Conservation (phyloP, 1,284 basidiomycete genomes). For the Ustilago nuda region DNA sequence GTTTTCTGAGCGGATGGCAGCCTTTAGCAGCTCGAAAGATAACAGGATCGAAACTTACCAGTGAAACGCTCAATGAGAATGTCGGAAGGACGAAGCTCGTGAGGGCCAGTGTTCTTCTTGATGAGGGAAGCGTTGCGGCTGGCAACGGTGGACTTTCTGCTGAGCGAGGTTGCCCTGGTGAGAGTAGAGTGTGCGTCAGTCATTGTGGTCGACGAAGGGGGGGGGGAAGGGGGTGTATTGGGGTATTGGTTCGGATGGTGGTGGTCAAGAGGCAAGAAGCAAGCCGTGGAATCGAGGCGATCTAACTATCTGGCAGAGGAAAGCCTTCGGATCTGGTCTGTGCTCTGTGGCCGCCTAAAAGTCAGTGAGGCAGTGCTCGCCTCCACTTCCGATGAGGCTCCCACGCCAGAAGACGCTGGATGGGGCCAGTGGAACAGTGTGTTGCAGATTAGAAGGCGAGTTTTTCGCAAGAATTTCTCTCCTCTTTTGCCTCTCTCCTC, state of each 20-base stretch:
- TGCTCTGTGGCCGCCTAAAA: background rate
- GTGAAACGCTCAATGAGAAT: conserved; percentile 88
- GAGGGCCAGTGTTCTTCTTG: conserved; percentile 71
- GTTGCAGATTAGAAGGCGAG: conserved; percentile 19
- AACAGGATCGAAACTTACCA: conserved; percentile 50
- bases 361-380: background rate
- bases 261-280: conserved; percentile 18
- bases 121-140: conserved; percentile 70
- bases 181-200: conserved; percentile 67
- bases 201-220: conserved; percentile 48
- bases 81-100: conserved; percentile 93
- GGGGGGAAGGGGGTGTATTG: background rate
- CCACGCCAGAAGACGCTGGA: background rate
- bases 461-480: conserved; percentile 14
- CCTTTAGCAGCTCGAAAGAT: background rate
- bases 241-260: conserved; percentile 36
- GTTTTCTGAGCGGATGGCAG: background rate
- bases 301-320: conserved; percentile 4
- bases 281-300: background rate
- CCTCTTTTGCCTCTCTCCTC: no score
- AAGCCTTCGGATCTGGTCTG: conserved; percentile 4
- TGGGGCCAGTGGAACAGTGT: conserved; percentile 19
- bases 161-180: conserved; percentile 65
- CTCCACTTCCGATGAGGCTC: background rate
- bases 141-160: conserved; percentile 68